These are phyloP conservation scores for Cutaneotrichosporon sp. DNA, from an alignment of 1,284 basidiomycete genomes.

Conservation along the genomic window DNA sequence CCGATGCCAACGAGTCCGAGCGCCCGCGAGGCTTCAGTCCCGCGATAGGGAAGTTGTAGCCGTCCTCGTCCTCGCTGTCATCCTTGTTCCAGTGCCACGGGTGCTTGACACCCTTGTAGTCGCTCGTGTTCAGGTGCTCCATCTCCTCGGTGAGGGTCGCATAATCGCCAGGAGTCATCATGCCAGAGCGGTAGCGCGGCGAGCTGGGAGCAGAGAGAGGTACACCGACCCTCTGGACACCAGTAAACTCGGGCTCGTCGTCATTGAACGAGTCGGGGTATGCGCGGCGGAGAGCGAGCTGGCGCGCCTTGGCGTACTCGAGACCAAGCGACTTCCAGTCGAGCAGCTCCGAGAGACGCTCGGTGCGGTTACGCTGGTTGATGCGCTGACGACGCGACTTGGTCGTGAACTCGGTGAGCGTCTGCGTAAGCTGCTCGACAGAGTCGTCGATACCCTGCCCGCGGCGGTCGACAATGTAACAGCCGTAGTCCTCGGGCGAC, in stretches of 20 bases:
- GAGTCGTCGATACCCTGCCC: constrained; percentile 88
- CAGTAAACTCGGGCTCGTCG: constrained; percentile 64
- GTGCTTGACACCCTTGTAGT: constrained; percentile 72
- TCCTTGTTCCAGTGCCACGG: constrained; percentile 54
- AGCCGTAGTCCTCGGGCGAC: constrained; percentile 69
- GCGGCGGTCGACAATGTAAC: constrained; percentile 93
- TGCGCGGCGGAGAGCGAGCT: constrained; percentile 85
- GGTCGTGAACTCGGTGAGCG: constrained; percentile 74
- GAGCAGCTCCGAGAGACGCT: constrained; percentile 83
- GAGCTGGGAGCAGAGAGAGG: constrained; percentile 82
- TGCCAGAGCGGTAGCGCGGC: constrained; percentile 75
- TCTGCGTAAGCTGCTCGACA: constrained; percentile 65
- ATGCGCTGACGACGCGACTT: constrained; percentile 96
- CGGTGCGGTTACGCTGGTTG: constrained; percentile 97
- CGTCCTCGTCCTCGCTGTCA: constrained; percentile 69
- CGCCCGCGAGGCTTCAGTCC: constrained; percentile 83
- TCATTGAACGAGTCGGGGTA: constrained; percentile 89
- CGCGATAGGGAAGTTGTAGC: constrained; percentile 89
- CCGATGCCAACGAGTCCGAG: constrained; percentile 64
- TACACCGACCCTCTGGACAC: constrained; percentile 64
- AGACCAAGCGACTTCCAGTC: constrained; percentile 99
- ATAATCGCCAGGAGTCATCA: constrained; percentile 74
- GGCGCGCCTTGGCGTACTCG: constrained; percentile 93
- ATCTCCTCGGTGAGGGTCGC: constrained; percentile 96
- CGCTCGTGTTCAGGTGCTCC: constrained; percentile 79